A percentile compares a stretch with the other conserved stretches of the same genome.
phyloP scores from a whole-genome alignment of 2,329 filamentous ascomycete species.

The Ophiostoma sp. region DNA sequence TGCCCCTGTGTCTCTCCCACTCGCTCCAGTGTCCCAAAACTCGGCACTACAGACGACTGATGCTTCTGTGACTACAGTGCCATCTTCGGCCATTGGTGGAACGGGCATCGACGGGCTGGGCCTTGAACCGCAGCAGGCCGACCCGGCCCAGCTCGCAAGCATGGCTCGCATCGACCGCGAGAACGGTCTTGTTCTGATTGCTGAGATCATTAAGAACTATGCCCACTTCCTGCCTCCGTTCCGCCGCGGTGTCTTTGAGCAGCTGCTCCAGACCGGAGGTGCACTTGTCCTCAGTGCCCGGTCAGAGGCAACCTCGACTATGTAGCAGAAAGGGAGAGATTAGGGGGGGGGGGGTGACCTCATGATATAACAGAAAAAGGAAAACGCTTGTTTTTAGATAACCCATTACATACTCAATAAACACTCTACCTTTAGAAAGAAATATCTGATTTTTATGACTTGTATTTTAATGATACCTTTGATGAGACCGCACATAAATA shows the following conservation, averaged over 20 bases:
- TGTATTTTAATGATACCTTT: too few relatives aligned
- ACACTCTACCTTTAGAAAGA: background rate
- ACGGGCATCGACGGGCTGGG: constrained; percentile 33
- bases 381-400: background rate
- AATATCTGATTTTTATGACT: too few relatives aligned
- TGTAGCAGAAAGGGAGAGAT: background rate
- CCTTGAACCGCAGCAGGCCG: constrained; percentile 44
- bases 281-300: constrained; percentile 35
- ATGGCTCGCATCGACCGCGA: constrained; percentile 53
- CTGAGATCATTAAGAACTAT: constrained; percentile 47
- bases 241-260: constrained; percentile 41
- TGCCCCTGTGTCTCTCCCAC: constrained; percentile 8
- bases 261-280: constrained; percentile 47
- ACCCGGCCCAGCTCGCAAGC: constrained; percentile 40
- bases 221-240: constrained; percentile 38
- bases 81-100: background rate
- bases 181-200: constrained; percentile 55
- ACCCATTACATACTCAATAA: background rate
- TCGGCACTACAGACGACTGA: background rate
- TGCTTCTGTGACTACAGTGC: background rate
- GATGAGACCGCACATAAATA: too few relatives aligned
- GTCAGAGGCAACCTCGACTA: constrained; percentile 16
- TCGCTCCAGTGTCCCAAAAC: background rate
- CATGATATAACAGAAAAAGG: background rate
- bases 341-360: background rate